Percentiles rank a stretch among this genome's conserved stretches.
Conservation (phyloP, 768 basidiomycete genomes). For the Rhodotorula paludigena region DNA sequence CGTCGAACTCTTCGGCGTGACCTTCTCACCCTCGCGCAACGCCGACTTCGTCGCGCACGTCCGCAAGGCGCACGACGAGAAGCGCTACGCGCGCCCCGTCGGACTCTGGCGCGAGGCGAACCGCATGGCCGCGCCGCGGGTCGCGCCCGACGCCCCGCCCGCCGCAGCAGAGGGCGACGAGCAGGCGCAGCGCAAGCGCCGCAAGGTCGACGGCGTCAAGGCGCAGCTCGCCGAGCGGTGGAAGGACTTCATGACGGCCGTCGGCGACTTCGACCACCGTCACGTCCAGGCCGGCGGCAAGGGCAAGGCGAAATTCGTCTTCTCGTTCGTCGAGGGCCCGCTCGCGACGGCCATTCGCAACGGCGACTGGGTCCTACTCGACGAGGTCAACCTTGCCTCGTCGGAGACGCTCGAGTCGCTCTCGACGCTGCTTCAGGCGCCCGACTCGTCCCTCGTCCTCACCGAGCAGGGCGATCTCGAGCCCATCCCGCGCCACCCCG, state of each 20-base stretch:
- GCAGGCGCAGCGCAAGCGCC: conserved; percentile 42
- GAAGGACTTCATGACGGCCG: conserved; percentile 62
- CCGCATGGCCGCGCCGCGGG: conserved; percentile 63
- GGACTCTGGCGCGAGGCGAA: conserved; percentile 61
- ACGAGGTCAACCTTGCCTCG: conserved; percentile 92
- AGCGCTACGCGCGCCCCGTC: conserved; percentile 77
- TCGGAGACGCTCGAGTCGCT: conserved; percentile 91
- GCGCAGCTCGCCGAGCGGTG: conserved; percentile 52
- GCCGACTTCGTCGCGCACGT: conserved; percentile 76
- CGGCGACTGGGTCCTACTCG: conserved; percentile 92
- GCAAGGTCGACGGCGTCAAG: conserved; percentile 28
- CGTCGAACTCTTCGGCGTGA: conserved; percentile 70
- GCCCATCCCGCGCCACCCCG: conserved; percentile 81
- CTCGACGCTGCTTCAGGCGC: conserved; percentile 75
- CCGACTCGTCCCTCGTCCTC: conserved; percentile 80
- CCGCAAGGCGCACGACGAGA: conserved; percentile 70
- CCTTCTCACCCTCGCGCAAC: conserved; percentile 87
- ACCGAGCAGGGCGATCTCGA: conserved; percentile 89
- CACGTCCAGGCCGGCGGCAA: conserved; percentile 58
- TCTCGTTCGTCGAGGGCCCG: conserved; percentile 92
- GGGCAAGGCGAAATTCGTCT: conserved; percentile 82
- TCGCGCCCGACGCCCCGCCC: conserved; percentile 43
- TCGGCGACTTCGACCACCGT: conserved; percentile 78
- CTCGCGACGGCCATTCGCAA: conserved; percentile 79
- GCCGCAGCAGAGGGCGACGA: neutral